Percentiles rank a stretch among this genome's conserved stretches.
These are phyloP conservation scores for Kwoniella pini DNA, from an alignment of 768 basidiomycete species.

Conservation along the genomic window DNA sequence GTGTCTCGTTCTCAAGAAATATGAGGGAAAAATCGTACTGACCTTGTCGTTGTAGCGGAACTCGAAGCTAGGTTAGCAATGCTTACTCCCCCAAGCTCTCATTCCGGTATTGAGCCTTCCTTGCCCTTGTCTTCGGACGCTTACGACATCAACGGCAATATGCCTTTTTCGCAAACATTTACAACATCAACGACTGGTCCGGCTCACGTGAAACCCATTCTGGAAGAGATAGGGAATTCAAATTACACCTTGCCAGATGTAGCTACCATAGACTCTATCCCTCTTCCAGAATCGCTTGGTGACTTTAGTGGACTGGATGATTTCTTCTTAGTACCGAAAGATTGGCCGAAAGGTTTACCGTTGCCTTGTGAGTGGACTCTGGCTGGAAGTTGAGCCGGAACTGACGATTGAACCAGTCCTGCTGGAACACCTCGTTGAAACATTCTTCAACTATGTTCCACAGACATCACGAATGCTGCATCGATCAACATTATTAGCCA, in stretches of 20 bases:
- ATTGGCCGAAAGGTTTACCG: conserved; percentile 48
- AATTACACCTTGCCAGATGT: not conserved
- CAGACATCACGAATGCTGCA: conserved; percentile 73
- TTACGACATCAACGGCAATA: not conserved
- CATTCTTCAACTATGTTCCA: conserved; percentile 77
- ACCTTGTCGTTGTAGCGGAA: conserved; percentile 15
- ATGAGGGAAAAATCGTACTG: conserved; percentile 4
- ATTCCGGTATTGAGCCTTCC: conserved; percentile 1
- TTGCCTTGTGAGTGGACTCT: conserved; percentile 34
- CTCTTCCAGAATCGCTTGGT: conserved; percentile 1
- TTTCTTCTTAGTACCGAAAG: conserved; percentile 35
- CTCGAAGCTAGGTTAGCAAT: conserved; percentile 19
- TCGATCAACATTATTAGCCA: conserved; percentile 64
- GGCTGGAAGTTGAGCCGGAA: not conserved
- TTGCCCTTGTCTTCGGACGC: not conserved
- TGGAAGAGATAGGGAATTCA: not conserved
- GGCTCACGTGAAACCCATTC: not conserved
- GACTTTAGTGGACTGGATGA: conserved; percentile 30
- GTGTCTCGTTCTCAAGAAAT: not conserved
- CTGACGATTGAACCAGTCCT: conserved; percentile 26
- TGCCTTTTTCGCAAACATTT: not conserved
- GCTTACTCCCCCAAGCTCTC: conserved; percentile 19
- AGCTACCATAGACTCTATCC: not conserved
- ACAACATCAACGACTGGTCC: not conserved
- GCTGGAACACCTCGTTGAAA: conserved; percentile 61